phyloP scores from a whole-genome alignment of 1,139 yeast species.

The Pichiaceae sp. region DNA sequence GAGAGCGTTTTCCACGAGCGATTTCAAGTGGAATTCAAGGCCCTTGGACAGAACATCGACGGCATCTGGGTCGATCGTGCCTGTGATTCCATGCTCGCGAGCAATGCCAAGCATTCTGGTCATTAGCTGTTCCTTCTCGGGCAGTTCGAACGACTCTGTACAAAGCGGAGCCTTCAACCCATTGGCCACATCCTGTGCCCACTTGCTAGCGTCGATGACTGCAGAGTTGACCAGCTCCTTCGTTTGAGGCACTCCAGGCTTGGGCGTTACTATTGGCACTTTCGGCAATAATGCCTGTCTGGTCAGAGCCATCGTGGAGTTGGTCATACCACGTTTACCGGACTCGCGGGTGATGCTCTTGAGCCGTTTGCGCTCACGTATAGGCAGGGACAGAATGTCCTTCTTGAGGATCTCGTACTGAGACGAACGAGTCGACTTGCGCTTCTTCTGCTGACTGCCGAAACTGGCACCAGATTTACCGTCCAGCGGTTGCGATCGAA shows the following conservation, averaged over 20 bases:
- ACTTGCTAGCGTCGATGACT: constrained; percentile 50
- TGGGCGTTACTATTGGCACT: constrained; percentile 49
- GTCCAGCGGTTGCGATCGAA: constrained; percentile 53
- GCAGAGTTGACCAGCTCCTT: constrained; percentile 3
- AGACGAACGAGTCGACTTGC: constrained; percentile 34
- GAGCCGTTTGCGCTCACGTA: constrained; percentile 76
- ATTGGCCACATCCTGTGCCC: constrained; percentile 91
- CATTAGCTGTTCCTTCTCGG: constrained; percentile 66
- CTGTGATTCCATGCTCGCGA: constrained; percentile 87
- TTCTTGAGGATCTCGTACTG: constrained; percentile 79
- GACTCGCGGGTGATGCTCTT: constrained; percentile 77
- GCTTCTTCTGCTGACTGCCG: constrained; percentile 31
- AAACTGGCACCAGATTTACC: constrained; percentile 47
- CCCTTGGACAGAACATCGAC: constrained; percentile 75
- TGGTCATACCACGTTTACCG: constrained; percentile 68
- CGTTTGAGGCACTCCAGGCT: constrained; percentile 2
- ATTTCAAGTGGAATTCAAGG: constrained; percentile 69
- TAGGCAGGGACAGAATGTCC: constrained; percentile 81
- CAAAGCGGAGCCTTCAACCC: constrained; percentile 84
- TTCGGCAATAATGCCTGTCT: constrained; percentile 82
- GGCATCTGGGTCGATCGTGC: constrained; percentile 64
- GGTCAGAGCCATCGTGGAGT: constrained; percentile 71
- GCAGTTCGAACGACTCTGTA: constrained; percentile 71
- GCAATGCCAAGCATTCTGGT: constrained; percentile 75
- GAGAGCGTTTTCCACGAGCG: constrained; percentile 65